Evolutionary conservation across 805 yeast species (phyloP), one percentile per base, ranked within the genome.

Genomic region (Candida wancherniae): DNA sequence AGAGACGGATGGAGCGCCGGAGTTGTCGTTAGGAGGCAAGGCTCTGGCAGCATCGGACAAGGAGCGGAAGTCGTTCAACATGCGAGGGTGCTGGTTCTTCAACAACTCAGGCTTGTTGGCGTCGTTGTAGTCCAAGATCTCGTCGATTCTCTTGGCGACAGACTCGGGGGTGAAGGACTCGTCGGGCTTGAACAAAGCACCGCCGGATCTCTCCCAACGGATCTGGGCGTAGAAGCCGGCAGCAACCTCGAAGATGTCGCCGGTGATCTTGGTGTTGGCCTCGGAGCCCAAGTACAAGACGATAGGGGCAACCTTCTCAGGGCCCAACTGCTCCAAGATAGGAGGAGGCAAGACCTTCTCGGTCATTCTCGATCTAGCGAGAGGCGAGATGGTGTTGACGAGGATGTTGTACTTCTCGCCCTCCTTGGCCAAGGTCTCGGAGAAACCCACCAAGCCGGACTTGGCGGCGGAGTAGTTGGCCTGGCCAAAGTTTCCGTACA

Each of bases 401-500:
- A 67, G 66, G 54, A 90, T 90, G 63, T 87, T 86, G 65, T 83
- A 76, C 54, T 73, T 84, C 31, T 58, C 73, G 45, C 98, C 98
- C 63, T 90, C 98, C 63, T 86, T 88, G 15, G 97, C 95, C 52
- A 88, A 73, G 6, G 97, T 87, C 61, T 90, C 96, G 27, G 94
- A 82, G 48, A 90, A 76, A 8, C 97, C 97, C 34, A 90, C 84
- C 31, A 87, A 66, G 11, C 84, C 97, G 40, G 84, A 66, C 60
- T 90, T 90, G 14, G 96, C 97, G 17, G 95, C 88, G 1, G 96
- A 79, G 63, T 90, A 90, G 64, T 90, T 90, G 23, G 95, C 77
- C 64, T 90, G 98, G 29, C 98, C 98, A 62, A 88, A 90, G 63
- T 87, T 87, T 40, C 98, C 98, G 57, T 82, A 90, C 44, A 90